Evolutionary conservation across 2,329 filamentous ascomycete species (phyloP).

Genomic region (Aureobasidium sp.): DNA sequence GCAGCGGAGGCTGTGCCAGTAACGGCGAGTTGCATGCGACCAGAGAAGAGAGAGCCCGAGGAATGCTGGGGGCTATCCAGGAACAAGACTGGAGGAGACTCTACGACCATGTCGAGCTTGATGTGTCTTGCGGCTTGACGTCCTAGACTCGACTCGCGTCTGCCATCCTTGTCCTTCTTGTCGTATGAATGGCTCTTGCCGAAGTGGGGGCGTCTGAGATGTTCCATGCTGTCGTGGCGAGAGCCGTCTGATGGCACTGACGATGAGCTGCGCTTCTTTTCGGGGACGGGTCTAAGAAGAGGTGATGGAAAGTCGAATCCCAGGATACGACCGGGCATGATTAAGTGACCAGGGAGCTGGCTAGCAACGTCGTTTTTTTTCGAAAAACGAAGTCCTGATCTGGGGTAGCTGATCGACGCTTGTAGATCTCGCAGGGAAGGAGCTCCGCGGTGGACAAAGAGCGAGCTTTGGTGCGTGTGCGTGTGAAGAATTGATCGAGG

Average conservation of each 20-base stretch:
- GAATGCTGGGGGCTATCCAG: conserved; percentile 67
- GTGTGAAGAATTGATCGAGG: not conserved
- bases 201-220: conserved; percentile 25
- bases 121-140: conserved; percentile 34
- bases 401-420: conserved; percentile 4
- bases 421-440: not conserved
- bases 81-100: conserved; percentile 80
- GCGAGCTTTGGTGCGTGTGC: not conserved
- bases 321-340: conserved; percentile 26
- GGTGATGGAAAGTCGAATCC: conserved; percentile 23
- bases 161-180: conserved; percentile 20
- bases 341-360: conserved; percentile 2
- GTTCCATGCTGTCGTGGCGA: conserved; percentile 26
- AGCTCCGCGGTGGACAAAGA: not conserved
- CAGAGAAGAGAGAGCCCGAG: conserved; percentile 76
- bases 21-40: conserved; percentile 67
- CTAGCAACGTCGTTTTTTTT: not conserved
- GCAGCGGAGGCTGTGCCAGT: conserved; percentile 51
- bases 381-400: not conserved
- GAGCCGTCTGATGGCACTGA: conserved; percentile 11
- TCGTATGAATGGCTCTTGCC: conserved; percentile 17
- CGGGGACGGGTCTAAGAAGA: conserved; percentile 15
- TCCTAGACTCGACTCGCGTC: conserved; percentile 9
- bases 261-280: conserved; percentile 15
- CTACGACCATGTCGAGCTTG: conserved; percentile 56